Base-by-base conservation (phyloP, 2,329 filamentous ascomycete species). In the Grosmannia clavigera region DNA sequence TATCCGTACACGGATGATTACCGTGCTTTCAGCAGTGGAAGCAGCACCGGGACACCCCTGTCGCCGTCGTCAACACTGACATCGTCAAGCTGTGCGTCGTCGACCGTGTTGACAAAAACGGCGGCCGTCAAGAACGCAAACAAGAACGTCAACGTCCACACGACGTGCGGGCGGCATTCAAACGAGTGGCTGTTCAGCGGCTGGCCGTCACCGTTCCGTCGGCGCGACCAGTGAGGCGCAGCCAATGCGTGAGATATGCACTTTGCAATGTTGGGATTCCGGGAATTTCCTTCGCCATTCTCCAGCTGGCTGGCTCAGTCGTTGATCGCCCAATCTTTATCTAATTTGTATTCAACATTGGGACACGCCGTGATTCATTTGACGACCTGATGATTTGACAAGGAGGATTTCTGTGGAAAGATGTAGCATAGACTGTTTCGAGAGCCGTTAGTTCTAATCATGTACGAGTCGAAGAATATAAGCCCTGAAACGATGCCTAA, bases 101-200 rank as follows among this genome's bases (percentile, higher is more conserved):
- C 59, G 43, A 51, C 53, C 3, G 33, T n/a, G n/a, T 57, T 52
- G 29, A 25, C 33, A 31, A 51, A 14, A 27, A 54, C 57, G 38
- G 31, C 57, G 35, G 16, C 31, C 25, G 14, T 0, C 25, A 11
- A 40, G n/a, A 25, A 29, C 29, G 29, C 22, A n/a, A 62, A 59
- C 61, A 62, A 60, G 40, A 61, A 65, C 46, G 63, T 64, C 63
- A 67, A 67, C 55, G 66, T 66, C 61, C 62, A 67, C 62, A 65
- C 65, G 4, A 65, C 64, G 22, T 67, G 66, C 16, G 66, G 66
- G 55, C 64, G 66, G 19, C 66, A 67, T 62, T 63, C 62, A 51
- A 64, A 64, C 46, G 62, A 66, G 57, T 67, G 66, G 66, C 65
- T 67, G 2, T 67, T 67, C 31, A 65, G 63, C 58, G 66, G 66